A percentile compares a stretch with the other conserved stretches of the same genome.
These are phyloP conservation scores for Ceratocystis smalleyi DNA, from an alignment of 2,329 filamentous ascomycete genomes.

Conservation along the genomic window DNA sequence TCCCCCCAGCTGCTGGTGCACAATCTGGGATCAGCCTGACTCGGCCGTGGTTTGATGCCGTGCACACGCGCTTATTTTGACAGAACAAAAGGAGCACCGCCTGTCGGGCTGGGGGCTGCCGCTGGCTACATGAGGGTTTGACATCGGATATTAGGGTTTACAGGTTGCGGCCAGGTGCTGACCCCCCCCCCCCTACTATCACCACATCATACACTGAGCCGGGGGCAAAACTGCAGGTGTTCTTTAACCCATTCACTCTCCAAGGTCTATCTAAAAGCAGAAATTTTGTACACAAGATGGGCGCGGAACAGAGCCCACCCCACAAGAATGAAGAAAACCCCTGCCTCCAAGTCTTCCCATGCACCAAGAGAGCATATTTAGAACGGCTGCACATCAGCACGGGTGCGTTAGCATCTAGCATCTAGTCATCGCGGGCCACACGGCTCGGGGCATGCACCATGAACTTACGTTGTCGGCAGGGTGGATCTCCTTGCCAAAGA, in stretches of 20 bases:
- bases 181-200: background rate
- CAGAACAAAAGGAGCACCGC: background rate
- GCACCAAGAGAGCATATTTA: slow-evolving; percentile 19
- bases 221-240: background rate
- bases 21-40: background rate
- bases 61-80: background rate
- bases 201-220: background rate
- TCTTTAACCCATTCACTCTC: background rate
- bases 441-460: background rate
- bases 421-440: background rate
- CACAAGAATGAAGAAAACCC: slow-evolving; percentile 1
- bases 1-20: background rate
- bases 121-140: background rate
- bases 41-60: background rate
- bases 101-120: background rate
- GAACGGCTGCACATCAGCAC: slow-evolving; percentile 8
- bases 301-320: background rate
- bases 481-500: slow-evolving; percentile 14
- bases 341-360: slow-evolving; percentile 1
- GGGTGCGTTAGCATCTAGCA: background rate
- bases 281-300: slow-evolving; percentile 14
- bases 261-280: slow-evolving; percentile 8
- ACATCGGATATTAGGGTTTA: background rate
- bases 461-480: slow-evolving; percentile 17
- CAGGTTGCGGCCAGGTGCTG: background rate